phyloP scores from a whole-genome alignment of 257 asterid genomes.

The Lycium barbarum region DNA sequence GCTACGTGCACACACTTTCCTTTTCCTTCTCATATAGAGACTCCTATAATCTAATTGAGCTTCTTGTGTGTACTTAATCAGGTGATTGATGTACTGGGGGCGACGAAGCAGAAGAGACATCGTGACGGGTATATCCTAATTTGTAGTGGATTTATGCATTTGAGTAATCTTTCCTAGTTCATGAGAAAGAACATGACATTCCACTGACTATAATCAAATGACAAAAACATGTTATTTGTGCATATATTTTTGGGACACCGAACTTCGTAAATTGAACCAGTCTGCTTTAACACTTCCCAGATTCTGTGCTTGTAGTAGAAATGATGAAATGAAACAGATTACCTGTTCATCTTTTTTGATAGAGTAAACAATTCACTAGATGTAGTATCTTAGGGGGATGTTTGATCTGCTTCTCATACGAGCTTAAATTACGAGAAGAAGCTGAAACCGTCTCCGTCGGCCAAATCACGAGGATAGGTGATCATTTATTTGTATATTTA shows the following conservation, averaged over 20 bases:
- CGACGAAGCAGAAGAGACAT: constrained; percentile 77
- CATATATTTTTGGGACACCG: not conserved
- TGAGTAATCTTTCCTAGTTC: not conserved
- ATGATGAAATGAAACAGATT: constrained; percentile 17
- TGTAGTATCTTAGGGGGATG: not conserved
- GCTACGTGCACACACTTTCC: not conserved
- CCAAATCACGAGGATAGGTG: not conserved
- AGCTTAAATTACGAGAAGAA: not conserved
- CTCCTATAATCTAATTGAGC: constrained; percentile 32
- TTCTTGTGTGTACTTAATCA: constrained; percentile 33
- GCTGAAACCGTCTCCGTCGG: not conserved
- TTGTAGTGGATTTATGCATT: constrained; percentile 5
- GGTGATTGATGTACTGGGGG: constrained; percentile 86
- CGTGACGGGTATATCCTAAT: constrained; percentile 74
- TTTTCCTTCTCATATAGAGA: not conserved
- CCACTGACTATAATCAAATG: constrained; percentile 20
- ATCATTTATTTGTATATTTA: not conserved
- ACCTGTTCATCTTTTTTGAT: constrained; percentile 6
- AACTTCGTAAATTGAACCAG: not conserved
- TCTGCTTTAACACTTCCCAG: not conserved
- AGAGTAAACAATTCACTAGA: not conserved
- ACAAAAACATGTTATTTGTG: not conserved
- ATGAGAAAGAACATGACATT: constrained; percentile 14
- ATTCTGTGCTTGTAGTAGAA: not conserved
- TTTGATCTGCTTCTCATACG: not conserved